Percentiles rank a stretch among this genome's conserved stretches.
Evolutionary conservation across 805 yeast species (phyloP).

Genomic region (Candida namnaoensis): DNA sequence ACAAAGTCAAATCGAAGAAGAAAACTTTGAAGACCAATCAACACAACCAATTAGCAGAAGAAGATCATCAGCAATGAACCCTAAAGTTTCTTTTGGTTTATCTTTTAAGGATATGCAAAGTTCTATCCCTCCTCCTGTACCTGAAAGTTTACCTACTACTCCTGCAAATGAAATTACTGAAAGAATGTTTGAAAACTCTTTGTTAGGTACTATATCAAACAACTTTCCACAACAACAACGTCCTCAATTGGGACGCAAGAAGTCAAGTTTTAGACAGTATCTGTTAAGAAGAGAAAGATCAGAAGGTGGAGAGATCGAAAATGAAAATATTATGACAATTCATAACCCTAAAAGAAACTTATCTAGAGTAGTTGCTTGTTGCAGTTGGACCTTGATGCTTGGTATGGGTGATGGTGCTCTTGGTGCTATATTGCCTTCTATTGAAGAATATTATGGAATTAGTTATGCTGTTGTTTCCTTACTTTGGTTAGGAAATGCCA

Average conservation of each 20-base stretch:
- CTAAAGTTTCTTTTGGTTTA: conserved; percentile 4
- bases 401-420: conserved; percentile 51
- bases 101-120: conserved; percentile 5
- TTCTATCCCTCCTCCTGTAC: conserved; percentile 25
- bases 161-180: conserved; percentile 26
- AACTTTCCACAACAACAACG: conserved; percentile 3
- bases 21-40: no score
- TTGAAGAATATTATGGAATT: conserved; percentile 39
- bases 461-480: conserved; percentile 46
- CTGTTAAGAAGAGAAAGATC: background rate
- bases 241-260: conserved; percentile 1
- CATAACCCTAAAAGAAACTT: conserved; percentile 32
- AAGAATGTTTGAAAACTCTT: conserved; percentile 6
- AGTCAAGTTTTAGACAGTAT: background rate
- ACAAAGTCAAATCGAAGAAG: no score
- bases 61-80: conserved; percentile 2
- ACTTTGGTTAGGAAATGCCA: conserved; percentile 49
- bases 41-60: conserved; percentile 3
- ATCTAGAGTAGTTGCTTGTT: conserved; percentile 31
- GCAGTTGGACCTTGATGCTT: conserved; percentile 29
- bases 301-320: background rate
- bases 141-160: conserved; percentile 32
- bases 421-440: conserved; percentile 49
- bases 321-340: conserved; percentile 25
- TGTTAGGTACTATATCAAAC: background rate